Conservation (phyloP, 768 basidiomycete genomes). For the Mycena sanguinolenta region DNA sequence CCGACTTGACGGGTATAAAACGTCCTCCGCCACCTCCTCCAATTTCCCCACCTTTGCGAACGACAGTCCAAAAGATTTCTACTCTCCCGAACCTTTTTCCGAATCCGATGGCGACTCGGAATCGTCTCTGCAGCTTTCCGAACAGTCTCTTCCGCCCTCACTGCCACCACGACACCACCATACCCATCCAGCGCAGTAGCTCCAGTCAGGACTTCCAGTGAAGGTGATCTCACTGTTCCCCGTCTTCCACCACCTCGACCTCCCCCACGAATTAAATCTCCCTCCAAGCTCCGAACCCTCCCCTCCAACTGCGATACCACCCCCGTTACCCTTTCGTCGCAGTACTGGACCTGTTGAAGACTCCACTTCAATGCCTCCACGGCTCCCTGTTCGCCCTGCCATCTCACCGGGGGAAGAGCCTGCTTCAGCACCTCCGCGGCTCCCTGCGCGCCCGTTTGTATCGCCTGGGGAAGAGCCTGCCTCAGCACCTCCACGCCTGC, state of each 20-base stretch:
- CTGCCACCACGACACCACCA: constrained; percentile 33
- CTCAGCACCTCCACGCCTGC: constrained; percentile 35
- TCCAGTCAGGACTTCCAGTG: constrained; percentile 57
- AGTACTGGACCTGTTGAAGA: constrained; percentile 43
- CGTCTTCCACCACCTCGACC: constrained; percentile 49
- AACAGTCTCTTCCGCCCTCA: constrained; percentile 44
- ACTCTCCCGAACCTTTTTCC: constrained; percentile 32
- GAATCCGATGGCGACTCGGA: constrained; percentile 34
- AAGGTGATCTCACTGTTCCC: constrained; percentile 46
- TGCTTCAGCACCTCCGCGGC: constrained; percentile 34
- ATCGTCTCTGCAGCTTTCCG: constrained; percentile 36
- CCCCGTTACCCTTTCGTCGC: constrained; percentile 63
- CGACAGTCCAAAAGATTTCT: constrained; percentile 36
- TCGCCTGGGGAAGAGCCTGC: not conserved
- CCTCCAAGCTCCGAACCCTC: constrained; percentile 39
- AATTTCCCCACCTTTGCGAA: constrained; percentile 18
- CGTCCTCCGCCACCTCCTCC: constrained; percentile 41
- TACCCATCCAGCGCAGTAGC: constrained; percentile 45
- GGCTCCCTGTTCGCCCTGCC: not conserved
- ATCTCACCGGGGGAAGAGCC: not conserved
- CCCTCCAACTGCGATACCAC: constrained; percentile 43
- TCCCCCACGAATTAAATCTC: constrained; percentile 51
- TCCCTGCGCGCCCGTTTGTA: not conserved
- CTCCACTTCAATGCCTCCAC: constrained; percentile 34
- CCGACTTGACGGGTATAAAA: constrained; percentile 30